Evolutionary conservation across 768 basidiomycete species (phyloP), one percentile per base, ranked within the genome.

Genomic region (Kwoniella dendrophila): DNA sequence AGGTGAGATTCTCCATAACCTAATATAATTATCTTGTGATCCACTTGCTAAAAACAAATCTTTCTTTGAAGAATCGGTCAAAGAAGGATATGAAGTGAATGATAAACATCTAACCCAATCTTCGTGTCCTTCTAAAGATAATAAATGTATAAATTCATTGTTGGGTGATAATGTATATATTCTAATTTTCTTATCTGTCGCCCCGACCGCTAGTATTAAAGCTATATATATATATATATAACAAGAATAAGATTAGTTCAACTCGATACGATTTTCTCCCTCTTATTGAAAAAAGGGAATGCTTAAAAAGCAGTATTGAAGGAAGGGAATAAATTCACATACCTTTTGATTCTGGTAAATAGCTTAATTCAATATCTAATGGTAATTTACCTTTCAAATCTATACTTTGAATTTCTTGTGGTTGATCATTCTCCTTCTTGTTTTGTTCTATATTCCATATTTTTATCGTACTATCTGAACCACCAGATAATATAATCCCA

Each of bases 11-110:
- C 86, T 87, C 96, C 96, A 99, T 3, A 98, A 81, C 40, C 96
- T 87, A 55, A 98, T 90, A 29, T 90, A 94, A 7, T 87, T 86
- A 75, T 99, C 96, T 80, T 98, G 96, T 8, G 93, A 94, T 1
- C 92, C 96, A 24, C 93, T 94, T 1, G 96, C 94, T 36, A 99
- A 82, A 0, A 89, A 75, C 7, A 97, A 82, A 30, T 81, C 80
- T 83, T 81, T 1, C 77, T 72, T 3, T 75, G 63, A 4, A 70
- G 64, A 18, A 57, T 71, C 44, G 18, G 50, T 50, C 32, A 53
- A 22, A 3, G 55, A 47, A 12, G 67, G 75, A 47, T 68, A 75
- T 0, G 67, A 33, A 7, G 74, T 69, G 77, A 97, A 92, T 1
- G 87, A 84, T 36, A 98, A 84, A 62, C 86, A 83, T 55, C 89